Evolutionary conservation across 441 rosid genomes (phyloP).

Genomic region (Heliophila coronopifolia): DNA sequence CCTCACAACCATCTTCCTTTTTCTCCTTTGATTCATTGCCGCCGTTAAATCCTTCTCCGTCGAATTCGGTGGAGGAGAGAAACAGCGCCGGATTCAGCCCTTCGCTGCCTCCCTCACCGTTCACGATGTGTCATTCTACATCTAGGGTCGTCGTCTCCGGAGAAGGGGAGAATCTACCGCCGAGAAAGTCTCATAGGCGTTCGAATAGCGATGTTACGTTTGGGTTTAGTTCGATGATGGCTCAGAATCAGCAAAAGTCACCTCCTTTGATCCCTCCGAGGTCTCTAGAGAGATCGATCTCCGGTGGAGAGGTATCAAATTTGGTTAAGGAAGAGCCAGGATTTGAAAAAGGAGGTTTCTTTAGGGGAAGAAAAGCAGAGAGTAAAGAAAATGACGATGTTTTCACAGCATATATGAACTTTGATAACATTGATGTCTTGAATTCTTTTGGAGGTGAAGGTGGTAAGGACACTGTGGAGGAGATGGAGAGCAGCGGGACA

Average conservation of each 20-base stretch:
- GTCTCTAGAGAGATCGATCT: constrained; percentile 38
- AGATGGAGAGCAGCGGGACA: constrained; percentile 87
- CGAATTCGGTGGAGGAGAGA: constrained; percentile 50
- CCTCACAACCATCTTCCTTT: constrained; percentile 70
- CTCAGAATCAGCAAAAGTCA: constrained; percentile 12
- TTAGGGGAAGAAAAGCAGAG: constrained; percentile 47
- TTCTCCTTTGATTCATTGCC: constrained; percentile 66
- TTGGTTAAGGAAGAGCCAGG: constrained; percentile 58
- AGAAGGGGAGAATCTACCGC: constrained; percentile 56
- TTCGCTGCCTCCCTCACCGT: constrained; percentile 67
- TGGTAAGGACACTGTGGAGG: constrained; percentile 57
- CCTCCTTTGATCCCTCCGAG: constrained; percentile 44
- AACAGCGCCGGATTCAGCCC: constrained; percentile 39
- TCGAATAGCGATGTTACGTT: constrained; percentile 85
- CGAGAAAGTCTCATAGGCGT: constrained; percentile 76
- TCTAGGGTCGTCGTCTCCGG: constrained; percentile 29
- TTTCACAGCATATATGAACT: constrained; percentile 81
- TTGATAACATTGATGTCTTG: constrained; percentile 69
- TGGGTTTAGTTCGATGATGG: constrained; percentile 49
- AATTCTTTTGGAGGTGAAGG: constrained; percentile 78
- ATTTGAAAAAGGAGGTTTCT: constrained; percentile 63
- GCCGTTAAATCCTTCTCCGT: constrained; percentile 55
- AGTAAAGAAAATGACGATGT: constrained; percentile 53
- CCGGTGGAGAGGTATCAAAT: constrained; percentile 46
- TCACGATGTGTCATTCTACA: constrained; percentile 32